Evolutionary conservation across 2,329 filamentous ascomycete species (phyloP).

Genomic region (Bipolaris bicolor): DNA sequence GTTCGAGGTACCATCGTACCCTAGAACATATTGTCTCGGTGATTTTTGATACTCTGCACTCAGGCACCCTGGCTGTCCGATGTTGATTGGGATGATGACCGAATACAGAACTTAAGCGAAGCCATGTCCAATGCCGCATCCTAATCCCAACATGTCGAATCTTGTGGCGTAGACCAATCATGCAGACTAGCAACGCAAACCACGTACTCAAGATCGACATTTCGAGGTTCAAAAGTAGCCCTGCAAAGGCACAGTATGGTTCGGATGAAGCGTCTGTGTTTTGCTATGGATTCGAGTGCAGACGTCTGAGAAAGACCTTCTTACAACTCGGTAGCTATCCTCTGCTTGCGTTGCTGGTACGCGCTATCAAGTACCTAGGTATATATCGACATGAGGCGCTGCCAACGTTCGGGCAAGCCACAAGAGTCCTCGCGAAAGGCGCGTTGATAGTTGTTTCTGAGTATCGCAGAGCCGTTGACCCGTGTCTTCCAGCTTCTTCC

Average conservation of each 20-base stretch:
- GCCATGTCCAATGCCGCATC: slow-evolving; percentile 28
- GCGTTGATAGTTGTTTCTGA: slow-evolving; percentile 39
- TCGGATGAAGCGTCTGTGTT: slow-evolving; percentile 57
- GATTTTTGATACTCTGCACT: background rate
- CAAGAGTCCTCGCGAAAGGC: slow-evolving; percentile 44
- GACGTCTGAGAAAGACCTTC: slow-evolving; percentile 64
- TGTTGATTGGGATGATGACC: slow-evolving; percentile 11
- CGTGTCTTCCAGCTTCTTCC: slow-evolving; percentile 38
- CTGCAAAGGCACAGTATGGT: slow-evolving; percentile 50
- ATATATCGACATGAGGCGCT: slow-evolving; percentile 72
- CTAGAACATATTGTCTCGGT: background rate
- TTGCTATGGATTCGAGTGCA: slow-evolving; percentile 76
- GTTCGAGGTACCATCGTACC: background rate
- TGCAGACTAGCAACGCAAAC: slow-evolving; percentile 21
- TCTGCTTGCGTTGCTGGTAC: slow-evolving; percentile 57
- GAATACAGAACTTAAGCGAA: slow-evolving; percentile 36
- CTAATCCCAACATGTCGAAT: slow-evolving; percentile 25
- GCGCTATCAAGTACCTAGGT: slow-evolving; percentile 67
- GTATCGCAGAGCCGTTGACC: slow-evolving; percentile 43
- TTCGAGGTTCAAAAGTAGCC: slow-evolving; percentile 45
- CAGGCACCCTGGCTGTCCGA: slow-evolving; percentile 1
- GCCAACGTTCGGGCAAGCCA: slow-evolving; percentile 52
- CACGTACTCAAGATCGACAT: slow-evolving; percentile 31
- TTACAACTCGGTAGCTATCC: slow-evolving; percentile 51
- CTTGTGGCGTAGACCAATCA: slow-evolving; percentile 35